These are phyloP conservation scores for Apiotrichum sp. DNA, from an alignment of 1,284 basidiomycete species.

Conservation along the genomic window DNA sequence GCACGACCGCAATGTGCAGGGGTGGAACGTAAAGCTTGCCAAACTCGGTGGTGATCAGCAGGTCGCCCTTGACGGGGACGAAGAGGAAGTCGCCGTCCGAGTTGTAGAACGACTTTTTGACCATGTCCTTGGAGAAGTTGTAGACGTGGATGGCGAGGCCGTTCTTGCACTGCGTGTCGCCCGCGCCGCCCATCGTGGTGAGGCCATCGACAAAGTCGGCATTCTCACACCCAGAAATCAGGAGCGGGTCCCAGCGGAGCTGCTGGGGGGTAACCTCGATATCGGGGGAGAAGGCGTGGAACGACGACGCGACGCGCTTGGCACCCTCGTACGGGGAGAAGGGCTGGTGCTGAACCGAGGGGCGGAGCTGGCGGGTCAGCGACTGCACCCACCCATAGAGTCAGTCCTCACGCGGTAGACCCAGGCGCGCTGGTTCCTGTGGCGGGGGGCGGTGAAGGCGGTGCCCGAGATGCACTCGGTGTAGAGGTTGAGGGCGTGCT, in stretches of 20 bases:
- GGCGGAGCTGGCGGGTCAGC: conserved; percentile 41
- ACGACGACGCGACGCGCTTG: conserved; percentile 5
- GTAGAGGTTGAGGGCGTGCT: conserved; percentile 58
- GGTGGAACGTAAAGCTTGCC: conserved; percentile 62
- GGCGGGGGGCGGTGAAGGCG: conserved; percentile 57
- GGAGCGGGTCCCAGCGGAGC: conserved; percentile 59
- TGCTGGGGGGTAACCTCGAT: conserved; percentile 52
- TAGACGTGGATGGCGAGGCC: conserved; percentile 62
- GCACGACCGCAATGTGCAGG: conserved; percentile 60
- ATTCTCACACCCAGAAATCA: conserved; percentile 40
- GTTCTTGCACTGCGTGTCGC: conserved; percentile 58
- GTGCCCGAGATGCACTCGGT: conserved; percentile 57
- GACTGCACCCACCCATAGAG: too few species aligned
- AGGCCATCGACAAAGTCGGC: conserved; percentile 60
- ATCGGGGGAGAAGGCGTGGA: conserved; percentile 4
- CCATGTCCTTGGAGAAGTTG: conserved; percentile 59
- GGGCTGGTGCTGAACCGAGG: conserved; percentile 57
- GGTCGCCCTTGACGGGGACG: conserved; percentile 58
- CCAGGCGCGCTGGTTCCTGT: conserved; percentile 51
- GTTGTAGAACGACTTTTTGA: conserved; percentile 59
- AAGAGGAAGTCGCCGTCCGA: conserved; percentile 65
- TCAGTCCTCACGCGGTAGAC: conserved; percentile 21
- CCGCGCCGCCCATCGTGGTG: conserved; percentile 60
- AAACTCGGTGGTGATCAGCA: conserved; percentile 65
- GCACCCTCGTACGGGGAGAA: conserved; percentile 11